Evolutionary conservation across 75 land plant genomes (phyloP).

Genomic region (Adiantum capillusveneris): DNA sequence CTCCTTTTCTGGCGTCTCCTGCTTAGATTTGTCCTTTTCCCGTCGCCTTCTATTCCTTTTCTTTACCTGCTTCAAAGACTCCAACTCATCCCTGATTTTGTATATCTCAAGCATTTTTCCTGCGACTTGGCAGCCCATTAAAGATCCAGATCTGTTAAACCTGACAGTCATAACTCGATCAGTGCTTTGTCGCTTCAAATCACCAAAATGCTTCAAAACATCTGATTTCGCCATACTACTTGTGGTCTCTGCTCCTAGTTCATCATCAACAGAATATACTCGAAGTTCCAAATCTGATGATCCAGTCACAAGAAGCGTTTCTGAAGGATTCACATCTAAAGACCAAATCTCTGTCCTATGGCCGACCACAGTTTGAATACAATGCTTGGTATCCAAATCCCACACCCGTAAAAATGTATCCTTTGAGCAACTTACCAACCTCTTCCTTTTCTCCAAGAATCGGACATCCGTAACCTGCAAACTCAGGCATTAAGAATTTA

Average conservation of each 20-base stretch:
- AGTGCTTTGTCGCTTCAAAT: conserved; percentile 67
- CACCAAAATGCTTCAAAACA: conserved; percentile 66
- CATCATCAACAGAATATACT: conserved; percentile 46
- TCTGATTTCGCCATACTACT: conserved; percentile 45
- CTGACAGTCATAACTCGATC: conserved; percentile 76
- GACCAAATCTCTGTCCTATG: conserved; percentile 98
- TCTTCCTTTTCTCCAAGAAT: conserved; percentile 74
- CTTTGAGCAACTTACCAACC: conserved; percentile 87
- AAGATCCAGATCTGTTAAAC: conserved; percentile 63
- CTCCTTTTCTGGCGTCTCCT: conserved; percentile 16
- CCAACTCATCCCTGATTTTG: conserved; percentile 59
- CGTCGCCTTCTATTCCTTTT: conserved; percentile 53
- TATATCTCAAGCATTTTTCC: conserved; percentile 78
- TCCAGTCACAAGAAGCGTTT: conserved; percentile 73
- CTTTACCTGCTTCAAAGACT: conserved; percentile 79
- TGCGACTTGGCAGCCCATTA: conserved; percentile 84
- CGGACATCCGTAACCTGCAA: conserved; percentile 89
- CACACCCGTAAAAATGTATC: conserved; percentile 87
- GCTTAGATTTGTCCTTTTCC: conserved; percentile 46
- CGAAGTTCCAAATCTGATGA: conserved; percentile 84
- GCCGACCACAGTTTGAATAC: conserved; percentile 80
- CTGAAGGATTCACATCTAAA: conserved; percentile 72
- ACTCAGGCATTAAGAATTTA: too few relatives aligned
- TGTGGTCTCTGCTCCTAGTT: conserved; percentile 15
- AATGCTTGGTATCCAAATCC: conserved; percentile 89